Evolutionary conservation across 352 stramenopile genomes (phyloP), one percentile per base, ranked within the genome.

Genomic region (Phytophthora constricta): DNA sequence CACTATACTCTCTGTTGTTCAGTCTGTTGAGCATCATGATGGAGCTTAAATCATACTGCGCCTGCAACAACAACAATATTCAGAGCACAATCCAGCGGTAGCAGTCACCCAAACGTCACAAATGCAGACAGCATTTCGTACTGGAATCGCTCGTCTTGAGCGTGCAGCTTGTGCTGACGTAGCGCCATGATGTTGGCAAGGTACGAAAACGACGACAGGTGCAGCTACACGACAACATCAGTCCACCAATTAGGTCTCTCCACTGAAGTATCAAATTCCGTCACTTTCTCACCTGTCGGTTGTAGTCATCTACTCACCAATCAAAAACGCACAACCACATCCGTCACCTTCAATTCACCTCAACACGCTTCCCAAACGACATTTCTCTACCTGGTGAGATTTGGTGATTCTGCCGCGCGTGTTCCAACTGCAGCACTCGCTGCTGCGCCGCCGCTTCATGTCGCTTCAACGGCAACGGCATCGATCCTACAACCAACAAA

Each of bases 121-220:
- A n/a, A n/a, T n/a, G n/a, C n/a, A n/a, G n/a, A n/a, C n/a, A n/a
- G n/a, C n/a, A n/a, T n/a, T n/a, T n/a, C 64, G 33, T 63, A 74
- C 70, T 70, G 68, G 28, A 62, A 76, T 23, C 68, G 68, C 28
- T 63, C 39, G 19, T 81, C 63, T 22, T 72, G 65, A 39, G 56
- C 23, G 62, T 75, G 50, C 22, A 72, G 62, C 51, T 83, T 79
- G 26, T 73, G 74, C 57, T 80, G 74, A 41, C 77, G 72, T 23
- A 76, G 69, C n/a, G 77, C 77, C 68, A 86, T 80, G 52, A 86
- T 76, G 62, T 83, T 86, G 7, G 77, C 77, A 11, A 86, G 60
- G 47, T 80, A 86, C 50, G 77, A 77, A 48, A 86, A 86, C 25
- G 77, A 83, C 51, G 70, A 77, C 19, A 86, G 39, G n/a, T 86